These are phyloP conservation scores for Coleophoma crateriformis DNA, from an alignment of 2,329 filamentous ascomycete genomes.

Conservation along the genomic window DNA sequence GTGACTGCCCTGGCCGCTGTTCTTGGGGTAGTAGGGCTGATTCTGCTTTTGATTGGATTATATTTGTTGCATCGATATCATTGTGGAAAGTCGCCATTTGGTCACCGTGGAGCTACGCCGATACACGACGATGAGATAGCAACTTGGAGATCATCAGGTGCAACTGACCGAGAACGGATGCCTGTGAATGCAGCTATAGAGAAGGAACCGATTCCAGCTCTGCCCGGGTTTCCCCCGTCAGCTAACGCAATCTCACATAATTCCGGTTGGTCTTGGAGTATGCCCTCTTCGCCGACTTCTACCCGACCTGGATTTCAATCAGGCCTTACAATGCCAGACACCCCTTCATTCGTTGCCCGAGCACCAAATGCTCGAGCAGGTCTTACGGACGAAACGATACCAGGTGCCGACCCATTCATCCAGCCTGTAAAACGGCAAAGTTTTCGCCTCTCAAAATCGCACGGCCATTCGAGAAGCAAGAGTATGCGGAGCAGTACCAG, in stretches of 20 bases:
- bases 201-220: background rate
- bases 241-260: conserved; percentile 6
- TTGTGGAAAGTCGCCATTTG: conserved; percentile 31
- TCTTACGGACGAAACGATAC: conserved; percentile 55
- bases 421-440: conserved; percentile 44
- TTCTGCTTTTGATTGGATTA: conserved; percentile 11
- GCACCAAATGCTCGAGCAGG: conserved; percentile 59
- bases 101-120: conserved; percentile 51
- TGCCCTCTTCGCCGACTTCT: conserved; percentile 13
- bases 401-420: conserved; percentile 56
- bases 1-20: conserved; percentile 6
- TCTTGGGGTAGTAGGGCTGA: conserved; percentile 19
- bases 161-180: conserved; percentile 8
- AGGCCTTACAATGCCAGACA: conserved; percentile 24
- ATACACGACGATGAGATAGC: conserved; percentile 62
- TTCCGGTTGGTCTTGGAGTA: conserved; percentile 20
- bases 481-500: conserved; percentile 24
- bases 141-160: conserved; percentile 41
- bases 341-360: conserved; percentile 45
- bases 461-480: conserved; percentile 21
- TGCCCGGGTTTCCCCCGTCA: background rate
- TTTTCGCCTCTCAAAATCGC: conserved; percentile 45
- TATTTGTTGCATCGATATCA: conserved; percentile 18
- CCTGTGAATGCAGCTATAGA: conserved; percentile 3
- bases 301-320: conserved; percentile 11